Base-by-base conservation (phyloP, 371 early-diverging fungal genomes). In the Chytridium lagenaria region DNA sequence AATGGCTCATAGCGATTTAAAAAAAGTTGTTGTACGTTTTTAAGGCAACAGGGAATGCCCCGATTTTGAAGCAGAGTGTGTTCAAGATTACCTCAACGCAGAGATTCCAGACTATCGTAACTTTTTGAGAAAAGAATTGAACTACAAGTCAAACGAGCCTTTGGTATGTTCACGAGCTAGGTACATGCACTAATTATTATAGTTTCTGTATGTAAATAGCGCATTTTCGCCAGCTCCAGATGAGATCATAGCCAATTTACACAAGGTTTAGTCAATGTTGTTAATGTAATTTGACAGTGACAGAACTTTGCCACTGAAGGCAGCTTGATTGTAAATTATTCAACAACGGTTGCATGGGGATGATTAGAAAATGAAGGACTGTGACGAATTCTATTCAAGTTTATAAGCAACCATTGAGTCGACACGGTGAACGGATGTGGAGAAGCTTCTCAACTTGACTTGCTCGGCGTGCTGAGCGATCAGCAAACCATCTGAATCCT, bases 171-270 rank as follows among this genome's bases (percentile, higher is more conserved):
- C 37, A 22, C n/a, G 0, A 7, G 33, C 28, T 16, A 59, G 28
- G 23, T 15, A 44, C 7, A 44, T 7, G 49, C 28, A 36, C 74
- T n/a, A 26, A 26, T 19, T 26, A 39, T 38, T 19, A 16, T 39
- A 94, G 93, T 95, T 94, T 78, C 82, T 96, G 12, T 97, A 97
- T 77, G 90, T 97, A 33, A 96, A 95, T 78, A 92, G 92, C 74
- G 92, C 95, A 16, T 97, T 97, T 81, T 89, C 95, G 1, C 97
- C 97, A n/a, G 89, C 95, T 38, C 96, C 97, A 1, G 97, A 97
- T 77, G 97, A 96, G 78, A 85, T 88, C 30, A 88, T 97, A 10
- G 83, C 86, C 22, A 95, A 92, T 77, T 77, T 97, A 52, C 88
- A 86, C 79, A 92, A 92, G 87, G 93, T 94, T 85, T 57, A 66